Evolutionary conservation across 768 basidiomycete species (phyloP), one percentile per base, ranked within the genome.

Genomic region (Xanthoconium purpureum): DNA sequence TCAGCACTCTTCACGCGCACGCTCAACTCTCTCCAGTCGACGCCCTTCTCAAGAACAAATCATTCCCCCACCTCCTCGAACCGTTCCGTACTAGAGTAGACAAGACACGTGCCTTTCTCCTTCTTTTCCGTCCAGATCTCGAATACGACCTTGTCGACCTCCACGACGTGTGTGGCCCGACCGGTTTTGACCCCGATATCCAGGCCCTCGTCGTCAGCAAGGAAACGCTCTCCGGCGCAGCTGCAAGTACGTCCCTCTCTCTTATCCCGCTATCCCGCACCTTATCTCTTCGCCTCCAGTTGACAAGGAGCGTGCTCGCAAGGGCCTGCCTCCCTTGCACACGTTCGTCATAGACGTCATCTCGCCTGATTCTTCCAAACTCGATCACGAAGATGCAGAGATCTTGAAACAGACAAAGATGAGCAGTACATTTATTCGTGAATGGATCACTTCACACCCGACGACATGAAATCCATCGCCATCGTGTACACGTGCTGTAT

Each of bases 341-440:
- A 80, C 84, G 0, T 91, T 86, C 67, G 77, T 92, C 38, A 96
- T 98, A 65, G 91, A 95, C 68, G 93, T 98, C 60, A 94, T 98
- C 56, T 91, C 89, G 0, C 72, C 87, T 44, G 80, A 80, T 33
- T 78, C 78, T 5, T 73, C 80, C 18, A 82, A 75, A 53, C 71
- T 90, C 28, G 84, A 84, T 47, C 78, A 80, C 47, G 81, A 80
- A 20, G 90, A 95, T 66, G 80, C 82, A 17, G 83, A 85, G 53
- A 72, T 80, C 66, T 71, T 95, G 55, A 88, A 87, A 67, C 78
- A 82, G 60, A 81, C 85, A 30, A 99, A 99, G 78, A 85, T 98
- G 82, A 94, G 97, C 69, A 97, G 94, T 67, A 96, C 94, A 8
- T 90, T 81, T 57, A 96, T 99, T 61, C 79, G 97, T 42, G 79